Base-by-base conservation (phyloP, 208 protist species). In the Leishmania braziliensis region DNA sequence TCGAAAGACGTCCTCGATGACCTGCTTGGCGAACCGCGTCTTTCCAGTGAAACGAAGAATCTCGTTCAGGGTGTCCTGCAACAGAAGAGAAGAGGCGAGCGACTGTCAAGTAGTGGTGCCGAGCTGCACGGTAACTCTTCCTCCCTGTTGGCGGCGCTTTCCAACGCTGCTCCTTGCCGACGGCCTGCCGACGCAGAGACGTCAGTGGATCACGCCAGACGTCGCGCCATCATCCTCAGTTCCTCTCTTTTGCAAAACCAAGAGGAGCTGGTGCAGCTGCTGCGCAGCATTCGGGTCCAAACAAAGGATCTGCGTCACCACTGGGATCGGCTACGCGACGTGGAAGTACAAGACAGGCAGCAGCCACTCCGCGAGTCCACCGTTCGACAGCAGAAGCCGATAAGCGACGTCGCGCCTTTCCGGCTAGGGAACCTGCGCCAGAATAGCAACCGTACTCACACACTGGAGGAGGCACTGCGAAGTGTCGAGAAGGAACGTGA, bases 401-500 rank as follows among this genome's bases (percentile, higher is more conserved):
- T 33, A 20, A 48, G 9, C 46, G 2, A 39, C 18, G 73, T 75
- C n/a, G 82, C 82, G 46, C 46, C 77, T n/a, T 85, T 85, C 43
- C 77, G 82, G 26, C 69, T 85, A 18, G 77, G 75, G n/a, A 78
- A 80, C 36, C 66, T 79, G n/a, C 72, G 77, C 39, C 79, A 77
- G 53, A 79, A 80, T 77, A 82, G 80, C 74, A 66, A 50, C 23
- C 54, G 51, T 60, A 71, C 56, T 43, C 71, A 72, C 18, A 80
- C 63, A 56, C 69, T 86, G 9, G 86, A 87, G 60, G 83, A 84
- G 48, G 79, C 83, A 36, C 66, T 91, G 63, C 81, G 60, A 26
- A 81, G 48, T 12, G 50, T 90, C 6, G 83, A 93, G 75, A 43
- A 53, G 50, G 90, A 89, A 80, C 82, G 90, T 0, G 84, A 93